A percentile compares a stretch with the other conserved stretches of the same genome.
Conservation (phyloP, 2,329 filamentous ascomycete species). For the Fonsecaea pedrosoi region DNA sequence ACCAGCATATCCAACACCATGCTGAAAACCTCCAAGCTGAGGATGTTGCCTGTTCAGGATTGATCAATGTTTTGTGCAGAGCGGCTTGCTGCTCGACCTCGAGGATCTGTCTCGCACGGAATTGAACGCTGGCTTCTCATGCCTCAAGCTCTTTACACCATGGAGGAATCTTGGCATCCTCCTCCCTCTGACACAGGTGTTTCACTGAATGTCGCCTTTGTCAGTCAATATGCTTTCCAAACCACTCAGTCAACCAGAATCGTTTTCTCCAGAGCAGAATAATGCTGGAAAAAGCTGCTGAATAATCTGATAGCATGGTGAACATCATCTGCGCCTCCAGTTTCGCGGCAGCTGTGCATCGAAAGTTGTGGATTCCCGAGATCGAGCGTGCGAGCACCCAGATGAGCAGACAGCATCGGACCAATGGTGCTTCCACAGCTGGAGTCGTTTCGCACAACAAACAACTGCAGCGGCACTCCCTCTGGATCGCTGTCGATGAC, state of each 20-base stretch:
- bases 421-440: slow-evolving; percentile 96
- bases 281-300: slow-evolving; percentile 83
- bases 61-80: background rate
- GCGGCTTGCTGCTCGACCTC: background rate
- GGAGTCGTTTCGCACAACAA: slow-evolving; percentile 95
- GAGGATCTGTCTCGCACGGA: background rate
- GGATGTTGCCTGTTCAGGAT: background rate
- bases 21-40: background rate
- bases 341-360: slow-evolving; percentile 98
- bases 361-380: slow-evolving; percentile 91
- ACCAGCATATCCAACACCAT: background rate
- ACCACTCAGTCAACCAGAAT: slow-evolving; percentile 5
- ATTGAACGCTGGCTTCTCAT: background rate
- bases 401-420: slow-evolving; percentile 87
- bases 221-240: background rate
- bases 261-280: slow-evolving; percentile 78
- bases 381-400: slow-evolving; percentile 89
- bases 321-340: slow-evolving; percentile 84
- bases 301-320: slow-evolving; percentile 86
- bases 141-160: background rate
- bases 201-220: background rate
- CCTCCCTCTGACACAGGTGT: background rate
- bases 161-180: background rate
- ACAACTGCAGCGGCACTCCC: slow-evolving; percentile 88
- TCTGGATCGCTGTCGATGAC: slow-evolving; percentile 60